Percentiles rank a stretch among this genome's conserved stretches.
These are phyloP conservation scores for Dendrothele bispora DNA, from an alignment of 768 basidiomycete genomes.

Conservation along the genomic window DNA sequence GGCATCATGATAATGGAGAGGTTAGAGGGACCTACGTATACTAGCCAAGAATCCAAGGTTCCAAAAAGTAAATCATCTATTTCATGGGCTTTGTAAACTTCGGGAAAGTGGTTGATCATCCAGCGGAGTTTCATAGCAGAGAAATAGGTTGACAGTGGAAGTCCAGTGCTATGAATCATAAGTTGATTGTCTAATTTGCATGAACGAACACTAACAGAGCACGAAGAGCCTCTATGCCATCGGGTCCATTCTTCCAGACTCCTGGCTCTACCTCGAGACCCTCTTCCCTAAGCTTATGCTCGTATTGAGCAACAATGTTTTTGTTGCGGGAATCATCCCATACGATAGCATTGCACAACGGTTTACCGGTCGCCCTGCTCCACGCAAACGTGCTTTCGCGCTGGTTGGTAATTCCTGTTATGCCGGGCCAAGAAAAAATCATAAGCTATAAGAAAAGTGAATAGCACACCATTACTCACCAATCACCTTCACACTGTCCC, in stretches of 20 bases:
- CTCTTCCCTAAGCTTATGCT: constrained; percentile 62
- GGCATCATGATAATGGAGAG: neutral
- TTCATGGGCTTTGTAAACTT: constrained; percentile 77
- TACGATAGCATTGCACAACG: constrained; percentile 86
- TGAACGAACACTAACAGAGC: constrained; percentile 53
- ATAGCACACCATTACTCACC: constrained; percentile 50
- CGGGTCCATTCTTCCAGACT: constrained; percentile 66
- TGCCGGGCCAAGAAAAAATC: constrained; percentile 41
- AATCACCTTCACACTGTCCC: constrained; percentile 85
- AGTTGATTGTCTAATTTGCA: constrained; percentile 11
- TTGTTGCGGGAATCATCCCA: constrained; percentile 95
- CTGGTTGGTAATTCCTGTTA: constrained; percentile 99
- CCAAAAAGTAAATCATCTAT: constrained; percentile 85
- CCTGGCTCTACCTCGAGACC: constrained; percentile 75
- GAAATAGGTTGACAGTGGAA: constrained; percentile 95
- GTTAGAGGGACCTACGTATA: constrained; percentile 60
- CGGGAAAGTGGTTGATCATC: constrained; percentile 88
- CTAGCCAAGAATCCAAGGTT: constrained; percentile 96
- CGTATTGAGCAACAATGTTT: constrained; percentile 77
- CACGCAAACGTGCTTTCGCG: constrained; percentile 94
- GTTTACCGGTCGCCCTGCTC: constrained; percentile 88
- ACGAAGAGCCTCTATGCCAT: constrained; percentile 63
- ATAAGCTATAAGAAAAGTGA: constrained; percentile 12
- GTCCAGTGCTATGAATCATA: constrained; percentile 64
- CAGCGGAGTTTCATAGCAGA: constrained; percentile 94